These are phyloP conservation scores for Neurospora terricola DNA, from an alignment of 495 filamentous ascomycete genomes.

Conservation along the genomic window DNA sequence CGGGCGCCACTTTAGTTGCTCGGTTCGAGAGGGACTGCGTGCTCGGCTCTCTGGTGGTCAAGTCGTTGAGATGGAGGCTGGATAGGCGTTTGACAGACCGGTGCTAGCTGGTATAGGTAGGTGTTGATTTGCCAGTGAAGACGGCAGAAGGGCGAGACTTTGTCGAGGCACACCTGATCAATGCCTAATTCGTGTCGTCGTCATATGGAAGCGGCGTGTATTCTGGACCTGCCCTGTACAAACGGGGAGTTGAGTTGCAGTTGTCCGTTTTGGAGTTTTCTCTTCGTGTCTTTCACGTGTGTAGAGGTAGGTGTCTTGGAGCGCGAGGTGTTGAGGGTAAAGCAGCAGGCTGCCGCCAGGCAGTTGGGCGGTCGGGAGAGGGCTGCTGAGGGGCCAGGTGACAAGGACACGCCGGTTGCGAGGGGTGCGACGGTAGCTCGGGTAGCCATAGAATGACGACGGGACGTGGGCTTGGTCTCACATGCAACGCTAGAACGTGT, in stretches of 20 bases:
- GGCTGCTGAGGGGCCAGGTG: not conserved
- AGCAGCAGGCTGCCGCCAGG: not conserved
- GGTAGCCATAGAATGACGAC: not conserved
- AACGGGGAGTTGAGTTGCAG: not conserved
- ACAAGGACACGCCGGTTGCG: not conserved
- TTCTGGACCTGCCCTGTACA: not conserved
- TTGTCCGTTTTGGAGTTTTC: not conserved
- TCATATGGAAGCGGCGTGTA: not conserved
- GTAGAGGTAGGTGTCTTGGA: not conserved
- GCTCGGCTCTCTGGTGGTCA: not conserved
- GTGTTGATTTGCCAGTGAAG: not conserved
- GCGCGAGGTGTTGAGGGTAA: not conserved
- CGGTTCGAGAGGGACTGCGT: not conserved
- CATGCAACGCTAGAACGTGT: not conserved
- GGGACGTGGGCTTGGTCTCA: not conserved
- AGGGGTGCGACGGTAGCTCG: not conserved
- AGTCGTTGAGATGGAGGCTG: not conserved
- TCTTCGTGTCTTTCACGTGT: not conserved
- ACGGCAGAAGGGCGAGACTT: not conserved
- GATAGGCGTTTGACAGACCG: not conserved
- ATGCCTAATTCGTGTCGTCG: not conserved
- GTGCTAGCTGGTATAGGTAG: not conserved
- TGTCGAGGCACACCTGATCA: not conserved
- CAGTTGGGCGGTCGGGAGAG: not conserved
- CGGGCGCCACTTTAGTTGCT: not conserved